These are phyloP conservation scores for Priceomyces carsonii DNA, from an alignment of 805 yeast genomes.

Conservation along the genomic window DNA sequence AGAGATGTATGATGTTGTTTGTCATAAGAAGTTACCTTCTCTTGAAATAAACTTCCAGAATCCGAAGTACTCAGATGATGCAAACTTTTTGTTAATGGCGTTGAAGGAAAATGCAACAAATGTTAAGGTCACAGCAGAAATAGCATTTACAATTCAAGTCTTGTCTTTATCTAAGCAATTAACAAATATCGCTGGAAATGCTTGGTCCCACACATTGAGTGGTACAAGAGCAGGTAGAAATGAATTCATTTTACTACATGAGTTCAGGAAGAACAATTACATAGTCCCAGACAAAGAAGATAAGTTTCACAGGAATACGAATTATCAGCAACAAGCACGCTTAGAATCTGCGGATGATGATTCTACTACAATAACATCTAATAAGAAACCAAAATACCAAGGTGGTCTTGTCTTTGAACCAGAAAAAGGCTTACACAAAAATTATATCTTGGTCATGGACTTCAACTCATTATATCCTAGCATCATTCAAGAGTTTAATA, in stretches of 20 bases:
- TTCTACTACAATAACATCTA: slow-evolving; percentile 49
- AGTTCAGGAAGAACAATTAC: slow-evolving; percentile 75
- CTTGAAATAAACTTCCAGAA: slow-evolving; percentile 74
- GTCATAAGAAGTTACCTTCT: slow-evolving; percentile 60
- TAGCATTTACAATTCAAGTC: slow-evolving; percentile 82
- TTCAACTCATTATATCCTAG: slow-evolving; percentile 97
- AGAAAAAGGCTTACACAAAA: slow-evolving; percentile 89
- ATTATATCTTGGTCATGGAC: slow-evolving; percentile 91
- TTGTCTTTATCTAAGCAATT: slow-evolving; percentile 86
- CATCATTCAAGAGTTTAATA: slow-evolving; percentile 94
- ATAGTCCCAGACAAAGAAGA: slow-evolving; percentile 86
- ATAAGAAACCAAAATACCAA: slow-evolving; percentile 72
- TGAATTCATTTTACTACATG: slow-evolving; percentile 89
- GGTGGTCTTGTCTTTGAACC: slow-evolving; percentile 98
- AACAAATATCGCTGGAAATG: slow-evolving; percentile 93
- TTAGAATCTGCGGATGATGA: slow-evolving; percentile 42
- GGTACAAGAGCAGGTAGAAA: slow-evolving; percentile 97
- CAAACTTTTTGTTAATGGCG: slow-evolving; percentile 65
- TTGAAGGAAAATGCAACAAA: slow-evolving; percentile 66
- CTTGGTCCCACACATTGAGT: slow-evolving; percentile 92
- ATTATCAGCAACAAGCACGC: slow-evolving; percentile 33
- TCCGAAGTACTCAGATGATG: slow-evolving; percentile 65
- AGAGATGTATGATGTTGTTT: slow-evolving; percentile 85
- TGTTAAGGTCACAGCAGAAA: slow-evolving; percentile 69
- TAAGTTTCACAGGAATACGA: slow-evolving; percentile 36